These are phyloP conservation scores for Neurospora sp. DNA, from an alignment of 2,329 filamentous ascomycete genomes.

Conservation along the genomic window DNA sequence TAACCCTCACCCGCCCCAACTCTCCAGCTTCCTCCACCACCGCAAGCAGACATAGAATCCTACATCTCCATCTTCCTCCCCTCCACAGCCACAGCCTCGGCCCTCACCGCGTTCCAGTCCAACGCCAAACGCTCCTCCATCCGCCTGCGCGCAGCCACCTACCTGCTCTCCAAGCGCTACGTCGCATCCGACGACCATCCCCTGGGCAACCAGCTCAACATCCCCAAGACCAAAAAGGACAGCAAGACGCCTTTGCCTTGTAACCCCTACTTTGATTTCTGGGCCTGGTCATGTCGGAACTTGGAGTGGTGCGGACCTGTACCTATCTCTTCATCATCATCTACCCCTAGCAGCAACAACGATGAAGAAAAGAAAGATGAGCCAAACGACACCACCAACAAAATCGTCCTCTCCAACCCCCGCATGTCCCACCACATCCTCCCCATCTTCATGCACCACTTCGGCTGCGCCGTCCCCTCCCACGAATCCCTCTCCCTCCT, in stretches of 20 bases:
- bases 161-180: constrained; percentile 44
- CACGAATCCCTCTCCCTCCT: constrained; percentile 57
- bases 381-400: too few species aligned
- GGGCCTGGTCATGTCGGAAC: constrained; percentile 53
- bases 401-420: not conserved
- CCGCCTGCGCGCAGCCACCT: constrained; percentile 43
- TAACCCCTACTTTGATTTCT: constrained; percentile 62
- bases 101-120: constrained; percentile 51
- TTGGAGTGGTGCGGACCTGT: constrained; percentile 58
- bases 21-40: constrained; percentile 34
- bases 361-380: constrained; percentile 23
- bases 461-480: constrained; percentile 61
- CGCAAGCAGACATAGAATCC: constrained; percentile 49
- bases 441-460: constrained; percentile 69
- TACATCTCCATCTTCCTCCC: constrained; percentile 60
- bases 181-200: constrained; percentile 30
- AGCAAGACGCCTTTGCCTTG: constrained; percentile 14
- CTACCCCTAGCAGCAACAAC: not conserved
- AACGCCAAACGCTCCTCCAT: constrained; percentile 57
- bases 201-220: constrained; percentile 25
- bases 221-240: constrained; percentile 37
- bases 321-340: constrained; percentile 27
- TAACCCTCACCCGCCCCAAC: constrained; percentile 2
- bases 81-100: constrained; percentile 47
- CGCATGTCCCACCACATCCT: constrained; percentile 49